phyloP scores from a whole-genome alignment of 2,329 filamentous ascomycete species.

The Pseudogymnoascus sp. region DNA sequence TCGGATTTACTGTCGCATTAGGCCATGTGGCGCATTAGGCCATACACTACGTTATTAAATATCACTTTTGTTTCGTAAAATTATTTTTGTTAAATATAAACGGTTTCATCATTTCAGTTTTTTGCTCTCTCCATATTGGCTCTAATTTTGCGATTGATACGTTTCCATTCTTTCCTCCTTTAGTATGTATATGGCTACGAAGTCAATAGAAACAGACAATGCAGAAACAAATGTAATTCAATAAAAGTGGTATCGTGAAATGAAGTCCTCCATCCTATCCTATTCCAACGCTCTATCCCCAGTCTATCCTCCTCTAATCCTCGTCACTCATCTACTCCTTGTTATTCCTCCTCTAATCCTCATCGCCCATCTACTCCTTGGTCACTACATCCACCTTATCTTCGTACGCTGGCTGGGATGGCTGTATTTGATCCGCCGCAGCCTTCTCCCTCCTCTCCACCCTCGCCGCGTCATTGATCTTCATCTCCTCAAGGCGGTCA shows the following conservation, averaged over 20 bases:
- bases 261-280: not conserved
- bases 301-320: not conserved
- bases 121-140: not conserved
- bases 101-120: too few species aligned
- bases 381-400: not conserved
- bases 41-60: too few species aligned
- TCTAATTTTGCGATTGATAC: not conserved
- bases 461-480: not conserved
- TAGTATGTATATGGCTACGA: not conserved
- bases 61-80: too few species aligned
- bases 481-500: not conserved
- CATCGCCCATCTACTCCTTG: not conserved
- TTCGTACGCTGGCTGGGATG: not conserved
- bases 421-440: not conserved
- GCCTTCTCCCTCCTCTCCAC: slow-evolving; percentile 2
- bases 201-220: not conserved
- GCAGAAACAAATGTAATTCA: not conserved
- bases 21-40: too few species aligned
- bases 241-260: slow-evolving; percentile 2
- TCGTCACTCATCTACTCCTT: not conserved
- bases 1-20: too few species aligned
- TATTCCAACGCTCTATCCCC: not conserved
- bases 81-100: too few species aligned
- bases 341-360: not conserved
- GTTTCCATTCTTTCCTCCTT: not conserved